These are phyloP conservation scores for Aureobasidium sp. DNA, from an alignment of 2,329 filamentous ascomycete genomes.

Conservation along the genomic window DNA sequence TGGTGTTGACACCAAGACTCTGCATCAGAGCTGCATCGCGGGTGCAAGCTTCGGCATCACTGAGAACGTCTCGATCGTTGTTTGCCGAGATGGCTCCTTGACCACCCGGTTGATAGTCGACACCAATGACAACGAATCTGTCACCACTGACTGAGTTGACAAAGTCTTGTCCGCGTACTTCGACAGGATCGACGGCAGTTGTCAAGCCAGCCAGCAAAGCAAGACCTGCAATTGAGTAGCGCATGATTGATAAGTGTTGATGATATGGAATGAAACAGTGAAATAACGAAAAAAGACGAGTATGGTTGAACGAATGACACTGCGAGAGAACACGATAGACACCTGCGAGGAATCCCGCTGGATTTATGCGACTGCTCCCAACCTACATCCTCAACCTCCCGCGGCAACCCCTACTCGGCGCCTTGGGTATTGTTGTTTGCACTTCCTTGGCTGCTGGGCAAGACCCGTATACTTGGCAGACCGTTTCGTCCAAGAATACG, in stretches of 20 bases:
- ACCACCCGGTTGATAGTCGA: slow-evolving; percentile 58
- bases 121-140: slow-evolving; percentile 53
- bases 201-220: slow-evolving; percentile 27
- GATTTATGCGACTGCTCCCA: slow-evolving; percentile 3
- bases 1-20: slow-evolving; percentile 54
- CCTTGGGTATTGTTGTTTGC: slow-evolving; percentile 7
- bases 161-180: slow-evolving; percentile 52
- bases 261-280: not conserved
- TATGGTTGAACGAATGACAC: slow-evolving; percentile 1
- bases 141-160: slow-evolving; percentile 49
- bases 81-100: slow-evolving; percentile 47
- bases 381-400: not conserved
- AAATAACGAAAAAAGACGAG: not conserved
- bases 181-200: slow-evolving; percentile 45
- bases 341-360: not conserved
- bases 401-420: not conserved
- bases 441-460: slow-evolving; percentile 3
- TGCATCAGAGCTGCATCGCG: slow-evolving; percentile 58
- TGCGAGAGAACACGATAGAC: not conserved
- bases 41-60: slow-evolving; percentile 48
- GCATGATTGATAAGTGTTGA: not conserved
- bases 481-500: not conserved
- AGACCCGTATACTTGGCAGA: not conserved
- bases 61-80: slow-evolving; percentile 45
- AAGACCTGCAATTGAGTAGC: not conserved